Percentiles rank a stretch among this genome's conserved stretches.
Conservation (phyloP, 768 basidiomycete species). For the Auricularia heimuer region DNA sequence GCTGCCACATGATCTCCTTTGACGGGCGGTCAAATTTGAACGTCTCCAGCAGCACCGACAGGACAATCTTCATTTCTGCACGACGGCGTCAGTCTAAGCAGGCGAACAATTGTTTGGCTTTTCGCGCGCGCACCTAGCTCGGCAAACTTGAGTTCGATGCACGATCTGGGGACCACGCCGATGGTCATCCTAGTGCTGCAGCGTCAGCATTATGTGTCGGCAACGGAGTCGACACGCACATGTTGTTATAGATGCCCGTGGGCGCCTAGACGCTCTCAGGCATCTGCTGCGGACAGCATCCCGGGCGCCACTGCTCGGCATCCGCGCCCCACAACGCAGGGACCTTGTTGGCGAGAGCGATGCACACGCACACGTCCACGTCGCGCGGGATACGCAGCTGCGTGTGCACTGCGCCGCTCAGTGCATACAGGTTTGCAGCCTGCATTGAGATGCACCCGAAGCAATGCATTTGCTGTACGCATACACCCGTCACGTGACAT, state of each 20-base stretch:
- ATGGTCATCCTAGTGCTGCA: not conserved
- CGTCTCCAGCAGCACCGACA: slow-evolving; percentile 2
- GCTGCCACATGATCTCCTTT: slow-evolving; percentile 1
- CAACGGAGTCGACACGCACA: not conserved
- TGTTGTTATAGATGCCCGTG: slow-evolving; percentile 7
- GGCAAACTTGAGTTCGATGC: slow-evolving; percentile 1
- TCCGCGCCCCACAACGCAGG: slow-evolving; percentile 5
- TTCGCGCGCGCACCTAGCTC: slow-evolving; percentile 4
- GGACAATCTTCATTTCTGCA: not conserved
- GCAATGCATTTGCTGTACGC: too few species aligned
- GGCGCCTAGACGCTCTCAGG: slow-evolving; percentile 2
- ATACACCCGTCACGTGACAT: too few species aligned
- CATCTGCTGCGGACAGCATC: slow-evolving; percentile 1
- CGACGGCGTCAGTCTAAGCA: too few species aligned
- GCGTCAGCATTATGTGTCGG: not conserved
- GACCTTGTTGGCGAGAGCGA: not conserved
- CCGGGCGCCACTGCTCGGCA: slow-evolving; percentile 5
- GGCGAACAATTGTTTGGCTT: too few species aligned
- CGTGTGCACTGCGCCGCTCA: slow-evolving; percentile 2
- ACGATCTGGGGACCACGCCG: not conserved
- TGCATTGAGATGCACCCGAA: too few species aligned
- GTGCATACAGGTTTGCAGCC: too few species aligned
- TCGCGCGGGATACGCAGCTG: slow-evolving; percentile 6
- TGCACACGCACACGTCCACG: slow-evolving; percentile 13
- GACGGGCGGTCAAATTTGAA: not conserved